A percentile compares a stretch with the other conserved stretches of the same genome.
These are phyloP conservation scores for Fusarium secorum DNA, from an alignment of 2,329 filamentous ascomycete genomes.

Conservation along the genomic window DNA sequence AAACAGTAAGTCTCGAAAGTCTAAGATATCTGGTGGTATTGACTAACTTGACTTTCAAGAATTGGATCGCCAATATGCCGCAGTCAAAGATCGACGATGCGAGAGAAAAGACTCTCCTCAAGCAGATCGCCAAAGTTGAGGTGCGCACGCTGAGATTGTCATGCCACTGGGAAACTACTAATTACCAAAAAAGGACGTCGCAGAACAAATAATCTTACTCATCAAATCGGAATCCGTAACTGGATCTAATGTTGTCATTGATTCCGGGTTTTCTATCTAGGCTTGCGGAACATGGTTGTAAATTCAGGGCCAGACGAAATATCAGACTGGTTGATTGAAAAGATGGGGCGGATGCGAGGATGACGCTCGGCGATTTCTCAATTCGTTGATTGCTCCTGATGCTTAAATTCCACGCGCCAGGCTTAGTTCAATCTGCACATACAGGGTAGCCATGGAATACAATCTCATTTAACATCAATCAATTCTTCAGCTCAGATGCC, in stretches of 20 bases:
- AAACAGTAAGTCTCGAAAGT: background rate
- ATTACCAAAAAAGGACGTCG: background rate
- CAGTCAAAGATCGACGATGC: conserved; percentile 5
- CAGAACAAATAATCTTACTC: background rate
- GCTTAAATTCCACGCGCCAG: background rate
- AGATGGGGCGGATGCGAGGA: too few species aligned
- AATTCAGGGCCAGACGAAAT: rapidly evolving
- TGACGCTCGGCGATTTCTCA: background rate
- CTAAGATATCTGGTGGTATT: rapidly evolving
- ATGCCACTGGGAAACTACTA: rapidly evolving
- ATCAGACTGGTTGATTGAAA: background rate
- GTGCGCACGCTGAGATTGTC: rapidly evolving
- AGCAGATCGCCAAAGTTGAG: background rate
- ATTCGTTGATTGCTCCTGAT: background rate
- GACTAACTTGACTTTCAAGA: background rate
- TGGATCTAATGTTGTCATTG: background rate
- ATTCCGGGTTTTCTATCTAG: conserved; percentile 1
- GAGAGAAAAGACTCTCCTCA: conserved; percentile 1
- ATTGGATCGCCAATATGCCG: background rate
- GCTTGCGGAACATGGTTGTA: rapidly evolving
- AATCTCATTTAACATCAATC: background rate
- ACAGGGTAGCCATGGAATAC: background rate
- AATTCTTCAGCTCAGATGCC: background rate
- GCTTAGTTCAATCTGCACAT: rapidly evolving
- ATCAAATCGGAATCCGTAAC: background rate